Conservation (phyloP, 208 protist genomes). For the Leishmania tropica region DNA sequence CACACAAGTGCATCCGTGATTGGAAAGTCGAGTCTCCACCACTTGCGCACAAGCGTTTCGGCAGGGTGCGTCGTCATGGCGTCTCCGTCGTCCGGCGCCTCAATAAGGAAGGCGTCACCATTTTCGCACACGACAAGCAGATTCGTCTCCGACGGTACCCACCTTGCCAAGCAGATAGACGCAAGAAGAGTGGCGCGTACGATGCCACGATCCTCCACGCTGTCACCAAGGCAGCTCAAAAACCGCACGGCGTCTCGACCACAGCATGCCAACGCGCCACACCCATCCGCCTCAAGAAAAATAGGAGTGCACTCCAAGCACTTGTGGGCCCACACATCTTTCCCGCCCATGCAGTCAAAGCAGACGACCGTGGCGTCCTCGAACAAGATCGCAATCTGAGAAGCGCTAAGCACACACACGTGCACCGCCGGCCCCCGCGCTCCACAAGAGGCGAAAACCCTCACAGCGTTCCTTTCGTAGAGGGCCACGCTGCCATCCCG, state of each 20-base stretch:
- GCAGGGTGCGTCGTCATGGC: constrained; percentile 30
- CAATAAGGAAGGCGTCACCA: constrained; percentile 65
- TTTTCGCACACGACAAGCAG: constrained; percentile 63
- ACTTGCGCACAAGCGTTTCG: constrained; percentile 46
- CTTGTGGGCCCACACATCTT: constrained; percentile 16
- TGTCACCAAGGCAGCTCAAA: constrained; percentile 5
- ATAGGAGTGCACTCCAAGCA: constrained; percentile 15
- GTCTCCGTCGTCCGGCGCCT: constrained; percentile 27
- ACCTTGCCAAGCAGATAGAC: constrained; percentile 33
- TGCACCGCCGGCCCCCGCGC: constrained; percentile 8
- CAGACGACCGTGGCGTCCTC: constrained; percentile 11
- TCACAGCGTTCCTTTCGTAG: constrained; percentile 1
- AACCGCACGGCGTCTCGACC: constrained; percentile 21
- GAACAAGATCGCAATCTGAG: constrained; percentile 19
- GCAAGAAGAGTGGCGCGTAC: constrained; percentile 30
- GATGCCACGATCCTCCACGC: constrained; percentile 15
- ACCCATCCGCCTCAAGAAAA: constrained; percentile 20
- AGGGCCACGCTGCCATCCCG: constrained; percentile 25
- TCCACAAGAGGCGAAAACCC: neutral
- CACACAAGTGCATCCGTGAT: constrained; percentile 55
- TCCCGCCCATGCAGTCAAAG: constrained; percentile 10
- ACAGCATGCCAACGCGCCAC: constrained; percentile 20
- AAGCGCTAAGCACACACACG: constrained; percentile 12
- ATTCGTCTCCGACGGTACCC: constrained; percentile 29
- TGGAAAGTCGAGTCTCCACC: constrained; percentile 86